Evolutionary conservation across 805 yeast genomes (phyloP).

Genomic region (Candida michaelii): DNA sequence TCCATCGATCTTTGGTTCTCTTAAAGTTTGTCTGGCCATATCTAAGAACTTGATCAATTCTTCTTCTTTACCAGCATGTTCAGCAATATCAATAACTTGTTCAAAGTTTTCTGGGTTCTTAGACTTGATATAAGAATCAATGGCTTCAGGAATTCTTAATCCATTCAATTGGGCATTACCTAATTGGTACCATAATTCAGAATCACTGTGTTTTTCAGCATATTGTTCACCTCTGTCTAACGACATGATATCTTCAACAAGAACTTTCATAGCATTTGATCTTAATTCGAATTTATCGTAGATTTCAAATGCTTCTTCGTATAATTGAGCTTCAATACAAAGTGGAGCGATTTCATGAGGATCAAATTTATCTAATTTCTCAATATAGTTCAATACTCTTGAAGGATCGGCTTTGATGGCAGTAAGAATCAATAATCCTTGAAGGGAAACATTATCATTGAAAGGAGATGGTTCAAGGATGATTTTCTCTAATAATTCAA

Average conservation of each 20-base stretch:
- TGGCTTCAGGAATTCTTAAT: conserved; percentile 85
- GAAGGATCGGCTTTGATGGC: conserved; percentile 94
- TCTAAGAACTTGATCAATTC: conserved; percentile 82
- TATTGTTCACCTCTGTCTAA: conserved; percentile 92
- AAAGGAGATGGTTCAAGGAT: conserved; percentile 97
- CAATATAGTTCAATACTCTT: conserved; percentile 79
- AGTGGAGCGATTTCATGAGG: conserved; percentile 92
- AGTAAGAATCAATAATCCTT: conserved; percentile 88
- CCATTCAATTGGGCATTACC: conserved; percentile 97
- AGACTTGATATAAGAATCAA: conserved; percentile 88
- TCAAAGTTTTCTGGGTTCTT: conserved; percentile 87
- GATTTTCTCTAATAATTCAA: conserved; percentile 93
- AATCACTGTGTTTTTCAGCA: conserved; percentile 83
- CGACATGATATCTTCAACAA: conserved; percentile 90
- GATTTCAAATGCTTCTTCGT: conserved; percentile 93
- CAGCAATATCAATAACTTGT: conserved; percentile 89
- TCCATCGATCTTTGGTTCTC: conserved; percentile 92
- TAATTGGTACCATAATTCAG: conserved; percentile 90
- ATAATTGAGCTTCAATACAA: conserved; percentile 82
- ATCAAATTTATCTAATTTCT: conserved; percentile 86
- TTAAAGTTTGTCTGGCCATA: conserved; percentile 88
- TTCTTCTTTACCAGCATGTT: conserved; percentile 94
- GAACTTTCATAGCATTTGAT: conserved; percentile 79
- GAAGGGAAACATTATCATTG: conserved; percentile 91
- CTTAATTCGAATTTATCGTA: conserved; percentile 81